Evolutionary conservation across 257 asterid genomes (phyloP).

Genomic region (Anisodus tanguticus): DNA sequence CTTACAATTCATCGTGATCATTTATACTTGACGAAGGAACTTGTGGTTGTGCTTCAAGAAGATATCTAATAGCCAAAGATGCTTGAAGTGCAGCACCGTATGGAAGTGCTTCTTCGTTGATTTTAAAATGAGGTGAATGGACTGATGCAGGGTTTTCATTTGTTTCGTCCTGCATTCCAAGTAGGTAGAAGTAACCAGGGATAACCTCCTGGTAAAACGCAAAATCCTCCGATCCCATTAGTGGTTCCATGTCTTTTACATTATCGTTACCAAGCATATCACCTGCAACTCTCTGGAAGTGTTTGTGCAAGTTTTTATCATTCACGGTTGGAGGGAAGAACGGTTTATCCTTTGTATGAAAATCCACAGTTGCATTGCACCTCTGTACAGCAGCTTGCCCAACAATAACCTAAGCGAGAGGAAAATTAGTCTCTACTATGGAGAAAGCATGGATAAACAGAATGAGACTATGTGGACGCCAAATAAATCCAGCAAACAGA

Average conservation of each 20-base stretch:
- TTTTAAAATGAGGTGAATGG: constrained; percentile 73
- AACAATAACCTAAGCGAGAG: constrained; percentile 59
- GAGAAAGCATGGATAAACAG: neutral
- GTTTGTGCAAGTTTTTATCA: constrained; percentile 55
- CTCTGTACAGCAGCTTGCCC: constrained; percentile 90
- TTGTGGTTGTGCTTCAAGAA: constrained; percentile 45
- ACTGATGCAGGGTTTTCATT: constrained; percentile 43
- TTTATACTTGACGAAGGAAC: constrained; percentile 32
- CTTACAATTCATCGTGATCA: constrained; percentile 65
- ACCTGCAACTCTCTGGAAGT: constrained; percentile 61
- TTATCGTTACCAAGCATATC: constrained; percentile 61
- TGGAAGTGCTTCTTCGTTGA: constrained; percentile 78
- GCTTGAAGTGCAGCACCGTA: constrained; percentile 95
- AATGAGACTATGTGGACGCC: too few species aligned
- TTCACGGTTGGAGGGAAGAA: constrained; percentile 83
- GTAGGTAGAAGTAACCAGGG: constrained; percentile 78
- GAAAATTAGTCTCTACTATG: constrained; percentile 16
- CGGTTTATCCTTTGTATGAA: constrained; percentile 47
- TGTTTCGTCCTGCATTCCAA: constrained; percentile 68
- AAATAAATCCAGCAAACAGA: too few species aligned
- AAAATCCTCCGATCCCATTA: constrained; percentile 92
- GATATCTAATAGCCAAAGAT: constrained; percentile 68
- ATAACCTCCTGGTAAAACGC: constrained; percentile 72
- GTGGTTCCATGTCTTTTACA: constrained; percentile 61
- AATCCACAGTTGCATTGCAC: constrained; percentile 78